These are phyloP conservation scores for Antitrichia curtipendula DNA, from an alignment of 225 moss, liverwort and hornwort species.

Conservation along the genomic window DNA sequence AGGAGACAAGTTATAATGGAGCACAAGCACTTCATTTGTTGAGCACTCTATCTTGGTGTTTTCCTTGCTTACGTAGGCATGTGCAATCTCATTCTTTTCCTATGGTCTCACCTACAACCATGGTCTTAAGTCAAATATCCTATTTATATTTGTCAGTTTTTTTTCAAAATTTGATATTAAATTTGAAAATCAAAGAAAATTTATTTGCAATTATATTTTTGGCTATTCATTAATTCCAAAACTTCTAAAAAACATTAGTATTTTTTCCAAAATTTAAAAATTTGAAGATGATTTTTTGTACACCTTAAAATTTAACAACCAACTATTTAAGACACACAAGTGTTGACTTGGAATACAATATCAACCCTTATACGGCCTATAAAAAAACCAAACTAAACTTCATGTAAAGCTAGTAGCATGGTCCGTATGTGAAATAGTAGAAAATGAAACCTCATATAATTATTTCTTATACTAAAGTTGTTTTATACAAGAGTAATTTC, in stretches of 20 bases:
- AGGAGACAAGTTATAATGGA: fast-evolving
- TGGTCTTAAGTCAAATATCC: too few relatives aligned
- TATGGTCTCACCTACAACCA: not conserved
- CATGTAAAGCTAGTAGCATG: not conserved
- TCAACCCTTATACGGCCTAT: too few relatives aligned
- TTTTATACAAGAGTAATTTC: not conserved
- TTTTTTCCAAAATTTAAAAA: not conserved
- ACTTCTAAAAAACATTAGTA: too few relatives aligned
- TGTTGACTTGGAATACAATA: not conserved
- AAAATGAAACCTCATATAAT: not conserved
- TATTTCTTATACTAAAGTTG: not conserved
- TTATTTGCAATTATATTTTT: not conserved
- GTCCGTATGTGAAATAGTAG: not conserved
- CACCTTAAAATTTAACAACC: not conserved
- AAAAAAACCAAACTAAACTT: not conserved
- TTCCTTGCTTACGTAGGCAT: fast-evolving
- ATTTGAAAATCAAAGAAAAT: not conserved
- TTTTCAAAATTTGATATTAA: not conserved
- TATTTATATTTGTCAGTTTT: fast-evolving
- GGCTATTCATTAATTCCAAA: too few relatives aligned
- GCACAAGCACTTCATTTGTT: fast-evolving
- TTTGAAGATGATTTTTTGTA: not conserved
- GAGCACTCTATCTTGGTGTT: not conserved
- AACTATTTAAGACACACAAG: not conserved
- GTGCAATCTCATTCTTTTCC: not conserved